Conservation (phyloP, 176 grass and related monocot species). For the Oryza officinalis region DNA sequence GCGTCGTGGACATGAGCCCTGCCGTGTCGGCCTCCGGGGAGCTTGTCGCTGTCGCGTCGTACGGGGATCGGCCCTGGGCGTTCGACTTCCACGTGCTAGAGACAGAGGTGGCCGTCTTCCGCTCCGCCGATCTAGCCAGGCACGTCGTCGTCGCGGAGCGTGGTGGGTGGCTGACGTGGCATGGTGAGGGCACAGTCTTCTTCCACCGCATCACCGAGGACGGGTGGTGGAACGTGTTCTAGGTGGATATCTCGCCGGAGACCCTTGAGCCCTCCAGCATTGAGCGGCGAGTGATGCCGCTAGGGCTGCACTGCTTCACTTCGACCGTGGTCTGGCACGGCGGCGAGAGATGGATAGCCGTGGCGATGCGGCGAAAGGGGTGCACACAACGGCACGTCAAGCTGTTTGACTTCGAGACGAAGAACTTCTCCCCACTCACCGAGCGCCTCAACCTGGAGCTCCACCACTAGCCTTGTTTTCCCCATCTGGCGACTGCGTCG, state of each 20-base stretch:
- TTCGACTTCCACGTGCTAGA: slow-evolving; percentile 74
- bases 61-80: slow-evolving; percentile 65
- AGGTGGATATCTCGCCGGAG: no score
- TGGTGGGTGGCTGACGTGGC: slow-evolving; percentile 85
- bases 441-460: slow-evolving; percentile 61
- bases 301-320: slow-evolving; percentile 77
- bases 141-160: slow-evolving; percentile 39
- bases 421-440: slow-evolving; percentile 53
- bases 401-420: slow-evolving; percentile 72
- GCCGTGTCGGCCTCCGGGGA: slow-evolving; percentile 60
- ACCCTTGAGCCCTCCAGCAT: slow-evolving; percentile 23
- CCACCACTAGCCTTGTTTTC: no score
- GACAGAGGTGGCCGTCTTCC: slow-evolving; percentile 78
- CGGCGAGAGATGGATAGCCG: slow-evolving; percentile 48
- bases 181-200: slow-evolving; percentile 57
- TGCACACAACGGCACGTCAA: slow-evolving; percentile 63
- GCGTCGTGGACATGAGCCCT: slow-evolving; percentile 83
- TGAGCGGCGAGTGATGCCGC: slow-evolving; percentile 60
- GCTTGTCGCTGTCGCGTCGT: slow-evolving; percentile 74
- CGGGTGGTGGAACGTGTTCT: no score
- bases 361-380: slow-evolving; percentile 68
- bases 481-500: slow-evolving; percentile 41
- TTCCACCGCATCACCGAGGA: no score
- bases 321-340: slow-evolving; percentile 46
- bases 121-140: slow-evolving; percentile 35